Evolutionary conservation across 352 stramenopile genomes (phyloP).

Genomic region (Globisporangium uncinulatum): DNA sequence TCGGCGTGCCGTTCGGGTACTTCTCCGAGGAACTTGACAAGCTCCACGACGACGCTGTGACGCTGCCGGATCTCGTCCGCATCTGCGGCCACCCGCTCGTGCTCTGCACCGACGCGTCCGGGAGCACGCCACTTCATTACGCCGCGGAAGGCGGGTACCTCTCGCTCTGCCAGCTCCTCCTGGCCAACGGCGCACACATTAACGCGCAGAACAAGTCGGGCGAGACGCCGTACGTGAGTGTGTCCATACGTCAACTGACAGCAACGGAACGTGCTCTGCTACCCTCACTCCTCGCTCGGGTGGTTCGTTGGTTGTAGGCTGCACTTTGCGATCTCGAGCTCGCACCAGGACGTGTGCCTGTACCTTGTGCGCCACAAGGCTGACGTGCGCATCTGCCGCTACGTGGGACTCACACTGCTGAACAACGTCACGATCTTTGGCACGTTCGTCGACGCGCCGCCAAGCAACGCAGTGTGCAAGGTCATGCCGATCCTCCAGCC

Average conservation of each 20-base stretch:
- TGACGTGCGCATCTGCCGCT: constrained; percentile 56
- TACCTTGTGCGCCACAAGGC: constrained; percentile 55
- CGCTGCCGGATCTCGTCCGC: constrained; percentile 51
- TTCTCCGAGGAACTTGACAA: constrained; percentile 67
- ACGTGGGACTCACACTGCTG: constrained; percentile 45
- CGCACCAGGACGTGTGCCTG: constrained; percentile 58
- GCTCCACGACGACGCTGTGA: constrained; percentile 43
- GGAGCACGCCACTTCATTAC: constrained; percentile 76
- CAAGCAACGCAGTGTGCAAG: constrained; percentile 39
- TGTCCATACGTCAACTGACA: no score
- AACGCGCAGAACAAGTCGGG: constrained; percentile 75
- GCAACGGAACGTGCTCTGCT: neutral
- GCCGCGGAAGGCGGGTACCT: constrained; percentile 72
- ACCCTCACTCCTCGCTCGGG: neutral
- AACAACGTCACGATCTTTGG: constrained; percentile 49
- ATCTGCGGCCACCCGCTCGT: constrained; percentile 73
- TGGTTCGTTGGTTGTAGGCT: constrained; percentile 26
- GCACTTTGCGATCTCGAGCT: constrained; percentile 78
- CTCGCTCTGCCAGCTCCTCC: constrained; percentile 49
- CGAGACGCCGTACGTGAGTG: constrained; percentile 56
- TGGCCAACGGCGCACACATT: constrained; percentile 63
- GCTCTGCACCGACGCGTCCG: constrained; percentile 47
- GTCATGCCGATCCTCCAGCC: constrained; percentile 54
- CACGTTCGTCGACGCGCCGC: constrained; percentile 56
- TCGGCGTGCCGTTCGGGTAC: constrained; percentile 54